A percentile compares a stretch with the other conserved stretches of the same genome.
Evolutionary conservation across 768 basidiomycete genomes (phyloP).

Genomic region (Tulasnella sp.): DNA sequence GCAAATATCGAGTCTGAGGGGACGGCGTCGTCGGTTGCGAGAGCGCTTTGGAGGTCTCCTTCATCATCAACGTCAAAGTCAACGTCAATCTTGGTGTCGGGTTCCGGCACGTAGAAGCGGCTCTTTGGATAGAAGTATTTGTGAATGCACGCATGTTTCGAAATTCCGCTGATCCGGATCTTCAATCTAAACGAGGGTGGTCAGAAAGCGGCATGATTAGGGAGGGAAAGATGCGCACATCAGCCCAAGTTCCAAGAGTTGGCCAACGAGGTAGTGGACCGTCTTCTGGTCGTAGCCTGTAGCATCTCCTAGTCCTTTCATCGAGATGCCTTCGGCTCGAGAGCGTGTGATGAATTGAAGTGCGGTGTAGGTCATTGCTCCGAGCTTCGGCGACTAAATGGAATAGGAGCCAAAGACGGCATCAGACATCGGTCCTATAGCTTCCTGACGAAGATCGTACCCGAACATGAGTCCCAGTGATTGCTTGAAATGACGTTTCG

Average conservation of each 20-base stretch:
- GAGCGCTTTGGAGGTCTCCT: background rate
- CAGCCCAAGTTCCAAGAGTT: constrained; percentile 66
- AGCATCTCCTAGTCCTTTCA: constrained; percentile 68
- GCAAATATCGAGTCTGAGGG: background rate
- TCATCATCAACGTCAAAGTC: constrained; percentile 33
- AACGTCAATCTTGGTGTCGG: constrained; percentile 35
- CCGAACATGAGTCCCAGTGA: constrained; percentile 80
- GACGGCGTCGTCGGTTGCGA: background rate
- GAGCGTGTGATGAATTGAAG: constrained; percentile 82
- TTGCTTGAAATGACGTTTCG: constrained; percentile 67
- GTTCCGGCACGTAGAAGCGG: constrained; percentile 37
- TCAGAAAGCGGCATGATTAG: background rate
- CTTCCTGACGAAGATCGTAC: constrained; percentile 43
- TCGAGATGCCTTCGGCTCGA: constrained; percentile 69
- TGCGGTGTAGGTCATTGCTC: constrained; percentile 77
- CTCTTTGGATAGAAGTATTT: constrained; percentile 54
- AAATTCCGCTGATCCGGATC: constrained; percentile 29
- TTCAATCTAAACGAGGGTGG: constrained; percentile 30
- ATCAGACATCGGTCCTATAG: background rate
- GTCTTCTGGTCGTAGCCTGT: constrained; percentile 87
- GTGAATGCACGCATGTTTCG: constrained; percentile 74
- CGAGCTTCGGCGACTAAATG: constrained; percentile 68
- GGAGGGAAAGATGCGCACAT: constrained; percentile 48
- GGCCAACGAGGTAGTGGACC: constrained; percentile 78
- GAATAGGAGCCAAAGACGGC: constrained; percentile 15